phyloP scores from a whole-genome alignment of 148 eudicot genomes.

The Chenopodium berlandieri region DNA sequence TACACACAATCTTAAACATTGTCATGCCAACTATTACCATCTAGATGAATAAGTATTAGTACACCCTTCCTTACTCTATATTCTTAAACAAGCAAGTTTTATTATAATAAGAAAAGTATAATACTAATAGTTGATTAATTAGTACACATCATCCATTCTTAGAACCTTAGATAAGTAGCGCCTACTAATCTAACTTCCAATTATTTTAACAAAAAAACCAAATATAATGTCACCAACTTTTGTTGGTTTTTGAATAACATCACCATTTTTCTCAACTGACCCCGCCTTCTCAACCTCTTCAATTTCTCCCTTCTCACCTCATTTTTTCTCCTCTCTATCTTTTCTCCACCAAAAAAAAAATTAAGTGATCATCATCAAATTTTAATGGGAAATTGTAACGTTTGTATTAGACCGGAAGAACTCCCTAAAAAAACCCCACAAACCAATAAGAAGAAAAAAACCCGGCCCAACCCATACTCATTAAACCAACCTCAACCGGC shows the following conservation, averaged over 20 bases:
- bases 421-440: conserved; percentile 17
- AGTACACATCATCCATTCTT: conserved; percentile 18
- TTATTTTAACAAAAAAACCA: background rate
- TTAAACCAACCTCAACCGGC: conserved; percentile 37
- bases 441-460: conserved; percentile 23
- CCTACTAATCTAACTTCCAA: conserved; percentile 26
- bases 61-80: conserved; percentile 4
- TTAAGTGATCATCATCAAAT: background rate
- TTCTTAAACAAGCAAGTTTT: background rate
- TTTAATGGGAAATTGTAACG: conserved; percentile 65
- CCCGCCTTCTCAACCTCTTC: conserved; percentile 19
- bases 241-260: conserved; percentile 5
- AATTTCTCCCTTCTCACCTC: conserved; percentile 20
- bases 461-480: conserved; percentile 57
- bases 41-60: too few relatives aligned
- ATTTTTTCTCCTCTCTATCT: background rate
- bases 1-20: too few relatives aligned
- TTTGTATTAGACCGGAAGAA: conserved; percentile 49
- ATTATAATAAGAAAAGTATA: background rate
- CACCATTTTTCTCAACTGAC: conserved; percentile 27
- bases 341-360: background rate
- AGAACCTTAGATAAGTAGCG: conserved; percentile 23
- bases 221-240: conserved; percentile 24
- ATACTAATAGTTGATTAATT: background rate
- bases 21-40: too few relatives aligned